Conservation (phyloP, 768 basidiomycete genomes). For the Phaeotremella skinneri region DNA sequence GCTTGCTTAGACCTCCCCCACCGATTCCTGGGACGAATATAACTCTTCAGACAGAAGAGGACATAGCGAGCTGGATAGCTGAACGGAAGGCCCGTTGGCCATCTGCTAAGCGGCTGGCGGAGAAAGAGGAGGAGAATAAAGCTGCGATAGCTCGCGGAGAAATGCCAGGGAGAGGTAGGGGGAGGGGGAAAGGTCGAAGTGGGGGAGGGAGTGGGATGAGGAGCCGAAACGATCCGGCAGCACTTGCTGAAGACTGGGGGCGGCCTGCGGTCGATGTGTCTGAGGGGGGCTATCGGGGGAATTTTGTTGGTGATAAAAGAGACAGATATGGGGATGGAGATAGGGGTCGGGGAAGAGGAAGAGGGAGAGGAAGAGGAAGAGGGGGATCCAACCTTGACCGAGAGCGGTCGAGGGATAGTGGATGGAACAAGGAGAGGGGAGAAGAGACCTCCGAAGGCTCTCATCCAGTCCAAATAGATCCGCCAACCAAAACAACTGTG, state of each 20-base stretch:
- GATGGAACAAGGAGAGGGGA: conserved; percentile 1
- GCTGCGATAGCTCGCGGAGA: conserved; percentile 81
- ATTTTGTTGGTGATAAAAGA: too few species aligned
- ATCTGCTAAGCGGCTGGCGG: conserved; percentile 63
- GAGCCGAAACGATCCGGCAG: conserved; percentile 20
- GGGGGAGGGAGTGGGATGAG: background rate
- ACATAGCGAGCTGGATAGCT: conserved; percentile 77
- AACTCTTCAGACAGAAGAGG: conserved; percentile 74
- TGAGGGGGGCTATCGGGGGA: background rate
- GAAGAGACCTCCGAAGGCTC: background rate
- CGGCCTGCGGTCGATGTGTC: conserved; percentile 7
- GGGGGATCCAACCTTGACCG: conserved; percentile 45
- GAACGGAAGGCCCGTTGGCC: conserved; percentile 88
- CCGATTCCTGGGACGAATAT: conserved; percentile 65
- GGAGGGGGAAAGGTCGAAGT: conserved; percentile 28
- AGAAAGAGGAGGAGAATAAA: conserved; percentile 75
- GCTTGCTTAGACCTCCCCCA: conserved; percentile 29
- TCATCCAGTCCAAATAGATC: conserved; percentile 26
- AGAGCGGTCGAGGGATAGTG: conserved; percentile 8
- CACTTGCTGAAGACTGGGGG: conserved; percentile 33
- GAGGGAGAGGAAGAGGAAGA: conserved; percentile 49
- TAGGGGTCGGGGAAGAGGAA: conserved; percentile 18
- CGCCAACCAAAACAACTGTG: conserved; percentile 19
- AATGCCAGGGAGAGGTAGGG: conserved; percentile 24
- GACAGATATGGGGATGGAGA: background rate